These are phyloP conservation scores for Phaeotremella fagi DNA, from an alignment of 768 basidiomycete genomes.

Conservation along the genomic window DNA sequence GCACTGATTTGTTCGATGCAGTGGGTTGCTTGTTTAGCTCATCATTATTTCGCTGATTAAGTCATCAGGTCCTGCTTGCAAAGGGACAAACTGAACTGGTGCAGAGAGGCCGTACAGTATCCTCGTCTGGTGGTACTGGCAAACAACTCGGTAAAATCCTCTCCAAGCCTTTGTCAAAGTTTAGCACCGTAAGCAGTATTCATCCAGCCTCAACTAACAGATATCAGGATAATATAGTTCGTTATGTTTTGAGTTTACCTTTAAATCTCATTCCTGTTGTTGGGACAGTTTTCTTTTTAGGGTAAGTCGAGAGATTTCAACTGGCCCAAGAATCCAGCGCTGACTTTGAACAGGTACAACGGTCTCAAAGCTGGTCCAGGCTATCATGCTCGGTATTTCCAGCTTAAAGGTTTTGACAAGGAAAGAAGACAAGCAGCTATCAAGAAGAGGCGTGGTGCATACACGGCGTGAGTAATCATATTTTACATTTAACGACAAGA, in stretches of 20 bases:
- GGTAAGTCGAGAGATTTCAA: conserved; percentile 33
- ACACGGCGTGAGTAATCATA: conserved; percentile 57
- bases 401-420: conserved; percentile 58
- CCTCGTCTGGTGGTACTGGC: conserved; percentile 42
- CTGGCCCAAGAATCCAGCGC: neutral
- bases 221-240: conserved; percentile 49
- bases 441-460: conserved; percentile 55
- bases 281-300: conserved; percentile 61
- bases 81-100: conserved; percentile 52
- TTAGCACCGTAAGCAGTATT: conserved; percentile 32
- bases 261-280: conserved; percentile 65
- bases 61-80: conserved; percentile 47
- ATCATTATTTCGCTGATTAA: neutral
- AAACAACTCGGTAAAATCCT: conserved; percentile 56
- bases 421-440: conserved; percentile 54
- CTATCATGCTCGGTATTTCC: conserved; percentile 65
- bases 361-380: conserved; percentile 53
- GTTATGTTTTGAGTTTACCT: conserved; percentile 63
- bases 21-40: conserved; percentile 27
- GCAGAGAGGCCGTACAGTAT: conserved; percentile 49
- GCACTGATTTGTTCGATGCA: conserved; percentile 55
- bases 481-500: neutral
- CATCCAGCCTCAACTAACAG: conserved; percentile 43
- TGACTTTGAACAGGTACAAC: conserved; percentile 20
- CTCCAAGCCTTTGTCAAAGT: conserved; percentile 49